Conservation (phyloP, 306 rosid species). For the Ziziphus jujuba region DNA sequence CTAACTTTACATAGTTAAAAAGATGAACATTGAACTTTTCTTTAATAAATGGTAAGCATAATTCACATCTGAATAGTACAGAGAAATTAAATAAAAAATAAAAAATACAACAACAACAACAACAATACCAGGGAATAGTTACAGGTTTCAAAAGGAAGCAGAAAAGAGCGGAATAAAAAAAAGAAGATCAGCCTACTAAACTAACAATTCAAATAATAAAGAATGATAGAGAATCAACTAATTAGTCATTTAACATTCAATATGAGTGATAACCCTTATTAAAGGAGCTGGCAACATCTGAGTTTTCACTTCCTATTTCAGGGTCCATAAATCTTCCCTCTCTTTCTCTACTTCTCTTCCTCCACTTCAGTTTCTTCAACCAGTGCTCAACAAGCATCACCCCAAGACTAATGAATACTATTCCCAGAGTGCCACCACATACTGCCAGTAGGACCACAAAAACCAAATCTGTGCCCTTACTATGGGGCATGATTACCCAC, state of each 20-base stretch:
- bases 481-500: constrained; percentile 61
- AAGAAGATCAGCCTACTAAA: neutral
- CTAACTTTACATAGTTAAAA: no score
- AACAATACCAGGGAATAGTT: no score
- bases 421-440: constrained; percentile 56
- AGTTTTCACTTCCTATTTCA: constrained; percentile 51
- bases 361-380: constrained; percentile 51
- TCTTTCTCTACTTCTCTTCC: constrained; percentile 30
- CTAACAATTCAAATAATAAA: neutral
- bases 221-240: neutral
- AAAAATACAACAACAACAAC: no score
- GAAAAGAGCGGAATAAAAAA: no score
- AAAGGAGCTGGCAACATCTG: constrained; percentile 61
- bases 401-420: constrained; percentile 44
- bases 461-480: constrained; percentile 31
- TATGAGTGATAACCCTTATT: constrained; percentile 64
- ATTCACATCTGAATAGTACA: no score
- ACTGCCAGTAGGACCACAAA: constrained; percentile 38
- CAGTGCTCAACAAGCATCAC: constrained; percentile 52
- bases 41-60: no score
- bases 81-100: no score
- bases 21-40: no score
- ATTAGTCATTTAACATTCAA: constrained; percentile 22
- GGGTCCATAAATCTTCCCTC: constrained; percentile 31
- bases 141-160: no score